Conservation (phyloP, 306 rosid species). For the Glycyrrhiza uralensis region DNA sequence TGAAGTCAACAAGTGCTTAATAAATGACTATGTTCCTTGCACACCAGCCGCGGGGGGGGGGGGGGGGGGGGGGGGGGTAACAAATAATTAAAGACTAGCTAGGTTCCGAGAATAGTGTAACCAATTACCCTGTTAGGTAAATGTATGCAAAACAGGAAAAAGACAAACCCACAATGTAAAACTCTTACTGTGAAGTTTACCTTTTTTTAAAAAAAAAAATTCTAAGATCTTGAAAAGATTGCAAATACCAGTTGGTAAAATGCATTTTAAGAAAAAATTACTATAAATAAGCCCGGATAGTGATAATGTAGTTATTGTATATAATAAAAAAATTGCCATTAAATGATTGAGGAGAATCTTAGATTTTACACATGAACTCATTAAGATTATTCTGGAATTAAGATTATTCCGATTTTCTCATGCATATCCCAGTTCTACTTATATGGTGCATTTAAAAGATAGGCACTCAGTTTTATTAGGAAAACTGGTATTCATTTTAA, state of each 20-base stretch:
- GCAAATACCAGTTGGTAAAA: no score
- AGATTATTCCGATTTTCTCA: background rate
- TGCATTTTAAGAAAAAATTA: background rate
- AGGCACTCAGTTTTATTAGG: background rate
- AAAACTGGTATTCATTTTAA: background rate
- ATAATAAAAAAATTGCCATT: background rate
- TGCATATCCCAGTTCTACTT: background rate
- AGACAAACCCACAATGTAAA: background rate
- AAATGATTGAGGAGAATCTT: background rate
- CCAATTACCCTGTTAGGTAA: background rate
- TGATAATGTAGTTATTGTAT: no score
- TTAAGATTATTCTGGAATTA: background rate
- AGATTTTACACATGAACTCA: background rate
- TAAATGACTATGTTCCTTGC: slow-evolving; percentile 6
- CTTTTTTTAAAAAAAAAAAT: background rate
- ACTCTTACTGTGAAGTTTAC: background rate
- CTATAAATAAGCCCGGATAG: no score
- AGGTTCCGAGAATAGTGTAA: background rate
- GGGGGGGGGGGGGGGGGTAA: no score
- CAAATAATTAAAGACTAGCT: no score
- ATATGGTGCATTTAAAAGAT: background rate
- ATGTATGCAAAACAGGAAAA: background rate
- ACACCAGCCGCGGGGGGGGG: no score
- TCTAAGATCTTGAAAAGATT: background rate
- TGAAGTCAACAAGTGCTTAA: slow-evolving; percentile 10